phyloP scores from a whole-genome alignment of 2,329 filamentous ascomycete genomes.

The Fusarium humuli region DNA sequence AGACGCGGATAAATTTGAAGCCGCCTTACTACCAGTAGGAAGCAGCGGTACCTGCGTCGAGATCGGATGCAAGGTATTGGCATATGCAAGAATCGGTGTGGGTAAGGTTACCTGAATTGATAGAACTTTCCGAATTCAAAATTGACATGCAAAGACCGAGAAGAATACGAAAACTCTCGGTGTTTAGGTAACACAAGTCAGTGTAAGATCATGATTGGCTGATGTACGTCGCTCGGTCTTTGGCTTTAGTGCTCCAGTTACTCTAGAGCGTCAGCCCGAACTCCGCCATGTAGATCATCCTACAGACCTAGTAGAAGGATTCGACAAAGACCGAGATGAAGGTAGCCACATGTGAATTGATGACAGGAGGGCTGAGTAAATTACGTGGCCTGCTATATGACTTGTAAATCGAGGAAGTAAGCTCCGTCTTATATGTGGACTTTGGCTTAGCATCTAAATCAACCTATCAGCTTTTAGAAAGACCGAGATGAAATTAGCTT shows the following conservation, averaged over 20 bases:
- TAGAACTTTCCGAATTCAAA: no score
- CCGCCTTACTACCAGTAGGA: background rate
- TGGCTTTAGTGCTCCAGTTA: background rate
- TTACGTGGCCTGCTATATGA: no score
- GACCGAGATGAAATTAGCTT: background rate
- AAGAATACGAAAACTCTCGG: background rate
- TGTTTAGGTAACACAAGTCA: background rate
- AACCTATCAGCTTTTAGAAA: background rate
- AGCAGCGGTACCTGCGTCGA: background rate
- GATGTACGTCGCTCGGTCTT: background rate
- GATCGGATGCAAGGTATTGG: no score
- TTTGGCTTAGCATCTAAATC: background rate
- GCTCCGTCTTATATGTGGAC: background rate
- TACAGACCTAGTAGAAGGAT: no score
- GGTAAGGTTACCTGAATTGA: accelerated
- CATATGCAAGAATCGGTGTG: no score
- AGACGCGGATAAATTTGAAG: accelerated
- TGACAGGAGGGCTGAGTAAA: no score
- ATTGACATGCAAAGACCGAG: background rate
- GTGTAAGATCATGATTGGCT: background rate
- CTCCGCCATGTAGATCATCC: no score
- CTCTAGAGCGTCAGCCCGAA: no score
- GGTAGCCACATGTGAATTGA: accelerated
- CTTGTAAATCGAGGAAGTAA: background rate
- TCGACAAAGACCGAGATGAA: background rate